These are phyloP conservation scores for Geotrichum ghanense DNA, from an alignment of 805 yeast species.

Conservation along the genomic window DNA sequence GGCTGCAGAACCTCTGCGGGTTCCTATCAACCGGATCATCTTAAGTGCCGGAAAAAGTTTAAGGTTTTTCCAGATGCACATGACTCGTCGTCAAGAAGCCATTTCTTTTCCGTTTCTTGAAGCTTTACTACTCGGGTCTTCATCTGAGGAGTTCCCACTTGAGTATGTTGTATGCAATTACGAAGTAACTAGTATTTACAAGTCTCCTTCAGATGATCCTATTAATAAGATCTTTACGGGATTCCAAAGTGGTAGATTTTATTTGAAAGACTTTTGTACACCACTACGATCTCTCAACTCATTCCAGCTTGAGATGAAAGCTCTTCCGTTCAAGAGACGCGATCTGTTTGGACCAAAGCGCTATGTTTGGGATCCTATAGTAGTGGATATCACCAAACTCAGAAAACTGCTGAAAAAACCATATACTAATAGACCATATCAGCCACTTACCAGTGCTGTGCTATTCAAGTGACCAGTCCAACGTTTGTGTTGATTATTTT, in stretches of 20 bases:
- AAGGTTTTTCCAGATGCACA: background rate
- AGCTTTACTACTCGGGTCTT: background rate
- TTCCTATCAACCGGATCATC: background rate
- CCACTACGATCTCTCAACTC: background rate
- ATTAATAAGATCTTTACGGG: background rate
- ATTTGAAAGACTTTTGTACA: background rate
- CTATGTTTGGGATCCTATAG: background rate
- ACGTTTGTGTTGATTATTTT: too few species aligned
- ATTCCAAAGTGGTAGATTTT: background rate
- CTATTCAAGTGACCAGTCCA: background rate
- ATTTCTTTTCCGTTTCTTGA: background rate
- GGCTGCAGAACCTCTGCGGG: background rate
- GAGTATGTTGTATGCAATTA: background rate
- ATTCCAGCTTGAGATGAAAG: background rate
- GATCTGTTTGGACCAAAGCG: background rate
- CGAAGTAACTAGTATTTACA: background rate
- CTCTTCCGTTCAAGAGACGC: background rate
- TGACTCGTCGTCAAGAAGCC: background rate
- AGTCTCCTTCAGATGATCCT: background rate
- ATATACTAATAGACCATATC: background rate
- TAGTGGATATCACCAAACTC: background rate
- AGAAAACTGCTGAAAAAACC: background rate
- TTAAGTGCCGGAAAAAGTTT: background rate
- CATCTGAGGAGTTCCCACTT: background rate
- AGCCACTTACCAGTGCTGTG: background rate